phyloP scores from a whole-genome alignment of 305 asterid genomes.

The Solanum hybrid region DNA sequence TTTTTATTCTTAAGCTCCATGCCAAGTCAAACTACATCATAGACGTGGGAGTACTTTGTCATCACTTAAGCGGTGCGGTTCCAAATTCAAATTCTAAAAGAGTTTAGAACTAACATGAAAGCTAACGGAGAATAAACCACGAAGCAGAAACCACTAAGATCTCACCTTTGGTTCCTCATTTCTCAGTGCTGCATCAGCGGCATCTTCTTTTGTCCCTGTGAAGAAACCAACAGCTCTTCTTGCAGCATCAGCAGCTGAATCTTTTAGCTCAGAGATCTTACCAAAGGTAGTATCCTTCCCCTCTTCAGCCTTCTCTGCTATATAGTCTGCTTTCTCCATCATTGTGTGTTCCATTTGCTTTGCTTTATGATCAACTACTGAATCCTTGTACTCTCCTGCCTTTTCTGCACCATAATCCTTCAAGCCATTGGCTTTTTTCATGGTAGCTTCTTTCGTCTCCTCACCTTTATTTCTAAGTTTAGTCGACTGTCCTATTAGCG shows the following conservation, averaged over 20 bases:
- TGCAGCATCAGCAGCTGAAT: background rate
- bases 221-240: background rate
- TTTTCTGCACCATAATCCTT: conserved; percentile 8
- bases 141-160: background rate
- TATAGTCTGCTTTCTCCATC: conserved; percentile 16
- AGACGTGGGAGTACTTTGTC: background rate
- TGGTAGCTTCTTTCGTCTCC: no score
- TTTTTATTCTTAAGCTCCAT: no score
- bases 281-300: background rate
- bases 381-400: conserved; percentile 15
- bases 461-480: no score
- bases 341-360: conserved; percentile 10
- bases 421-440: background rate
- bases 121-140: background rate
- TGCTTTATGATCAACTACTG: conserved; percentile 6
- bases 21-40: no score
- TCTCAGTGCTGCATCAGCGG: conserved; percentile 18
- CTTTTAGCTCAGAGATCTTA: background rate
- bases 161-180: conserved; percentile 20
- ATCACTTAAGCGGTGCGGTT: background rate
- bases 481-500: no score
- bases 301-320: conserved; percentile 24
- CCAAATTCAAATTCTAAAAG: background rate
- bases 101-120: background rate
- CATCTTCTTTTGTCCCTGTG: background rate